Percentiles rank a stretch among this genome's conserved stretches.
Evolutionary conservation across 2,329 filamentous ascomycete species (phyloP).

Genomic region (Macrophomina phaseolina): DNA sequence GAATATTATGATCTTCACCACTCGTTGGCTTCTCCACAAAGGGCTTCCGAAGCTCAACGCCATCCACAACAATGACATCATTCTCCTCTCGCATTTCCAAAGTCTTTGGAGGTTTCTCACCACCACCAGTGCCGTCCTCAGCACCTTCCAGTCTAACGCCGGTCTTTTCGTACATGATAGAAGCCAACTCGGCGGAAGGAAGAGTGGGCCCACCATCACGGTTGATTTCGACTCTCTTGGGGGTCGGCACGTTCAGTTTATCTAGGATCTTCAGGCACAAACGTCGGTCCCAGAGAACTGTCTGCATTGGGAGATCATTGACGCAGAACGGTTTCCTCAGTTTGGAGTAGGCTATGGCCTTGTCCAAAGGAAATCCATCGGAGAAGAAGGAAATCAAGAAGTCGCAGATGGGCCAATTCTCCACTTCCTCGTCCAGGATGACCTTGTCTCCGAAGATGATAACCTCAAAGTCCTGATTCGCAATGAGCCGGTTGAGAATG

Average conservation of each 20-base stretch:
- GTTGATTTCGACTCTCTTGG: constrained; percentile 86
- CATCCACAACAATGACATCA: constrained; percentile 87
- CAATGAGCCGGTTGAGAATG: constrained; percentile 89
- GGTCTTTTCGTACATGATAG: constrained; percentile 79
- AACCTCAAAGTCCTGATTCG: constrained; percentile 92
- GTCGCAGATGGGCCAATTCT: constrained; percentile 96
- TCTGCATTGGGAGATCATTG: constrained; percentile 97
- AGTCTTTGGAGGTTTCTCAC: constrained; percentile 62
- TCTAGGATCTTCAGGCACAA: constrained; percentile 88
- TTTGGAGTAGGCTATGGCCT: constrained; percentile 94
- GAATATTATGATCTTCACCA: constrained; percentile 97
- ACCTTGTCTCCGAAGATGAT: constrained; percentile 99
- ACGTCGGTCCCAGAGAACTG: constrained; percentile 93
- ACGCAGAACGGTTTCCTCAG: constrained; percentile 95
- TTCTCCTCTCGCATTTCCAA: constrained; percentile 90
- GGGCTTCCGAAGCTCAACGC: constrained; percentile 79
- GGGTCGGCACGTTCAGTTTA: constrained; percentile 86
- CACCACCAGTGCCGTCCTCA: constrained; percentile 69
- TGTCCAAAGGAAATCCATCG: constrained; percentile 94
- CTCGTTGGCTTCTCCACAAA: constrained; percentile 99
- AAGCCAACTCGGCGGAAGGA: constrained; percentile 77
- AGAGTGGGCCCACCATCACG: constrained; percentile 87
- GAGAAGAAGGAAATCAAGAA: constrained; percentile 99
- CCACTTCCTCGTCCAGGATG: constrained; percentile 93
- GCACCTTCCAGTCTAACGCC: constrained; percentile 76